Base-by-base conservation (phyloP, 225 moss, liverwort and hornwort genomes). In the Neckera pumila region DNA sequence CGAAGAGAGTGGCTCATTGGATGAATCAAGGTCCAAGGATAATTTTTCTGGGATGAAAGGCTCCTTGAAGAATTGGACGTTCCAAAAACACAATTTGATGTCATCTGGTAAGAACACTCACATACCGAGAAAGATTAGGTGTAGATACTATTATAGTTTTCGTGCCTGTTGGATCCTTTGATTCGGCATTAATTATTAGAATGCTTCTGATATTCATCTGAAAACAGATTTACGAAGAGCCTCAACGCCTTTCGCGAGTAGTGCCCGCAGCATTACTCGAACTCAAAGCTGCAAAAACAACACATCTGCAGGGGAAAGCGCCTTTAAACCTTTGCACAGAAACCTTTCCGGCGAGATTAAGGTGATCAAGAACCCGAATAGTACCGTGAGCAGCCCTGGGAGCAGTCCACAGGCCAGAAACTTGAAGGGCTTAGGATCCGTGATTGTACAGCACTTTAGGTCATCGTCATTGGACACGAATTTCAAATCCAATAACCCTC, bases 381-480 rank as follows among this genome's bases (percentile, higher is more conserved):
- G 81, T 73, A 67, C 90, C 47, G 63, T 81, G 82, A 87, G 82
- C 54, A 80, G 54, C 65, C 83, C 76, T 43, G 87, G 80, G 20
- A 85, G 73, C n/a, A 88, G 81, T 81, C 85, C 88, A 20, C 85
- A 61, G 47, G 67, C 69, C 71, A 86, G 86, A 65, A 92, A 89
- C 76, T 72, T 86, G 62, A 90, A 82, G 86, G 87, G 73, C 69
- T 87, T 89, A 63, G 60, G 88, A 66, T 62, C 80, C 42, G 81
- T 78, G 45, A 30, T 65, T 86, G 86, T 91, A 45, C 76, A 77
- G 54, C 71, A 89, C 76, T 86, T 73, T 54, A 88, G 91, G 56
- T 80, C 93, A 34, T 84, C 88, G 40, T 91, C 88, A 21, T 58
- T 85, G 70, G 92, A 93, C 84, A 82, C 78, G 75, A 89, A 70